Base-by-base conservation (phyloP, 2,329 filamentous ascomycete species). In the Metarhizium anisopliae region DNA sequence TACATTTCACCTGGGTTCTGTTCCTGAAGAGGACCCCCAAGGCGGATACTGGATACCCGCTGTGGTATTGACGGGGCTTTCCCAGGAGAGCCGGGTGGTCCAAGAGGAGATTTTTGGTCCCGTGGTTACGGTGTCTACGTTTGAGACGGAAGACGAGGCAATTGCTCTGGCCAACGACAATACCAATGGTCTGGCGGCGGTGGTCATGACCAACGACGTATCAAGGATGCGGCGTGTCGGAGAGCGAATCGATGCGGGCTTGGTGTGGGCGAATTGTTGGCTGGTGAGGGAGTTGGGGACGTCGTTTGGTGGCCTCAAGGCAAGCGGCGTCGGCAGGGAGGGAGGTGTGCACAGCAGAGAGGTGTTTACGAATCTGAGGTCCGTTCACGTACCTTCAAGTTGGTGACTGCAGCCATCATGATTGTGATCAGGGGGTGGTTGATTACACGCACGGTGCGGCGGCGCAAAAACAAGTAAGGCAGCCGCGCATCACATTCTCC, bases 121-220 rank as follows among this genome's bases (percentile, higher is more conserved):
- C 0, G 72, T 77, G 20, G 72, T 71, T 6, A 69, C 70, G 2
- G 66, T 77, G 2, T 68, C 67, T 4, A 64, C 67, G 4, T 77
- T 77, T 62, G 67, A 68, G 59, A 67, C 68, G 0, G 74, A 76
- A 54, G 68, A 68, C 4, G 72, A 77, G 50, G 75, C 72, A 0
- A 62, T 77, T 25, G 50, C 35, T 10, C 61, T 75, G 58, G 75
- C 75, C 14, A 77, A 77, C 50, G 67, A 84, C 63, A 80, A 79
- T 0, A 78, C 75, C 0, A 86, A 84, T 60, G 83, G 83, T 1
- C 74, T 86, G 0, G 83, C 80, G 2, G 77, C 78, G 13, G 79
- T 83, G 0, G 67, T 88, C 2, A 87, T 86, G 61, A 86, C 79
- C 0, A 72, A 78, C 55, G 77, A 84, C 62, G 72, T 86, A 51